Evolutionary conservation across 306 rosid genomes (phyloP).

Genomic region (Castanea sativa): DNA sequence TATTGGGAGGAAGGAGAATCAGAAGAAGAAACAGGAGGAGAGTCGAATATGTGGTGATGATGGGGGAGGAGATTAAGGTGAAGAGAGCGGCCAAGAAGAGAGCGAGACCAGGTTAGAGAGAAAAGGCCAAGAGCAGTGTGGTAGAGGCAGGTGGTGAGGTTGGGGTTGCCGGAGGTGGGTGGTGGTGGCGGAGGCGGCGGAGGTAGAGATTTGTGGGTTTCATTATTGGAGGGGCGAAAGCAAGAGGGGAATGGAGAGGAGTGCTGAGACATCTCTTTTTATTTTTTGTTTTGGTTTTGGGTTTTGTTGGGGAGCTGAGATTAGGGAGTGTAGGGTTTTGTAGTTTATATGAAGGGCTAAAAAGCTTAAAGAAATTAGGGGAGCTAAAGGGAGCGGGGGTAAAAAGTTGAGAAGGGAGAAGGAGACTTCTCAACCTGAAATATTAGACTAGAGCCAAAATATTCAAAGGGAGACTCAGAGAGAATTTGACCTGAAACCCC

Average conservation of each 20-base stretch:
- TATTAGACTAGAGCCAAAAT: too few relatives aligned
- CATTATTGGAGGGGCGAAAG: constrained; percentile 48
- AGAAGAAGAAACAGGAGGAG: constrained; percentile 36
- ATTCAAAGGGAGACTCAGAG: too few relatives aligned
- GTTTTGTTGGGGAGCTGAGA: background rate
- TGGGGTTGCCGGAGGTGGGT: constrained; percentile 51
- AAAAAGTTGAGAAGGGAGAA: background rate
- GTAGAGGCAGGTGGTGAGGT: constrained; percentile 74
- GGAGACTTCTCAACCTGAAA: background rate
- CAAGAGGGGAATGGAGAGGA: constrained; percentile 60
- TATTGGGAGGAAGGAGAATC: constrained; percentile 27
- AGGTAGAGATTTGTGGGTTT: constrained; percentile 5
- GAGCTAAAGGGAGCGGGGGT: background rate
- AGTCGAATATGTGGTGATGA: constrained; percentile 47
- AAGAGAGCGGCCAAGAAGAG: constrained; percentile 80
- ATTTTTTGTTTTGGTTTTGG: background rate
- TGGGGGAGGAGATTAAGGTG: constrained; percentile 48
- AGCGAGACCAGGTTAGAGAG: constrained; percentile 85
- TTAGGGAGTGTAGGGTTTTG: background rate
- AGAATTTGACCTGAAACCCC: too few relatives aligned
- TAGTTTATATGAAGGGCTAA: too few relatives aligned
- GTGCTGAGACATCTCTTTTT: constrained; percentile 36
- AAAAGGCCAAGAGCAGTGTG: constrained; percentile 67
- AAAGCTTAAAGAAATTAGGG: background rate
- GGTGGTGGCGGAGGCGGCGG: constrained; percentile 27